A percentile compares a stretch with the other conserved stretches of the same genome.
Evolutionary conservation across 2,329 filamentous ascomycete species (phyloP).

Genomic region (Aspergillus felis): DNA sequence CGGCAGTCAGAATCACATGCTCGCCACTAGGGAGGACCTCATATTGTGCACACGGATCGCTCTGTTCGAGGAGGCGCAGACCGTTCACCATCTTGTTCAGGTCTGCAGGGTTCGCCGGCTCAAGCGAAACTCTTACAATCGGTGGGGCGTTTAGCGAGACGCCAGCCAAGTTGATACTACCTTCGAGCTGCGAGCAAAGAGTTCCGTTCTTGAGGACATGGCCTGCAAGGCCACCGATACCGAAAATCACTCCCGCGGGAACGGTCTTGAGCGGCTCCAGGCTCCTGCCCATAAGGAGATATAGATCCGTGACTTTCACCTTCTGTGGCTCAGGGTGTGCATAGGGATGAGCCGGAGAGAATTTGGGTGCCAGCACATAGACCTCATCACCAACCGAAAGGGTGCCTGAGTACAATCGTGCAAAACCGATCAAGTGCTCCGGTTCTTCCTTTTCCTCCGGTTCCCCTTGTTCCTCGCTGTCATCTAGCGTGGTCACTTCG

Average conservation of each 20-base stretch:
- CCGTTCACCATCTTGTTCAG: constrained; percentile 93
- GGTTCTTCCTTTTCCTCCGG: constrained; percentile 63
- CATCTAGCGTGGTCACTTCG: constrained; percentile 53
- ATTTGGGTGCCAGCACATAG: constrained; percentile 91
- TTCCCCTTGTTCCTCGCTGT: constrained; percentile 48
- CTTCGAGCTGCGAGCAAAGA: constrained; percentile 79
- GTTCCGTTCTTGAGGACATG: constrained; percentile 96
- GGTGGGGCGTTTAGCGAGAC: constrained; percentile 77
- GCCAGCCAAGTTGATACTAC: constrained; percentile 85
- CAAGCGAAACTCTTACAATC: constrained; percentile 93
- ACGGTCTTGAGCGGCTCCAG: constrained; percentile 79
- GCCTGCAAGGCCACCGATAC: constrained; percentile 86
- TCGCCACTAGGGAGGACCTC: constrained; percentile 90
- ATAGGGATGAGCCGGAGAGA: constrained; percentile 74
- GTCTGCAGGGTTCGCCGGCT: constrained; percentile 84
- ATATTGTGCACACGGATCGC: constrained; percentile 93
- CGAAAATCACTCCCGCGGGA: constrained; percentile 91
- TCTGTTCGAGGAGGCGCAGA: constrained; percentile 81
- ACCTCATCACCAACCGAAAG: constrained; percentile 84
- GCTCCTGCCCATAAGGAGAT: constrained; percentile 91
- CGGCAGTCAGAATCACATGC: constrained; percentile 90
- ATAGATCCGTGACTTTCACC: constrained; percentile 80
- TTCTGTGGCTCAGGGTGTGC: constrained; percentile 71
- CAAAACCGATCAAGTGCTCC: constrained; percentile 92
- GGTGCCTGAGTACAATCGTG: constrained; percentile 86